Conservation (phyloP, 768 basidiomycete genomes). For the Suillus tomentosus region DNA sequence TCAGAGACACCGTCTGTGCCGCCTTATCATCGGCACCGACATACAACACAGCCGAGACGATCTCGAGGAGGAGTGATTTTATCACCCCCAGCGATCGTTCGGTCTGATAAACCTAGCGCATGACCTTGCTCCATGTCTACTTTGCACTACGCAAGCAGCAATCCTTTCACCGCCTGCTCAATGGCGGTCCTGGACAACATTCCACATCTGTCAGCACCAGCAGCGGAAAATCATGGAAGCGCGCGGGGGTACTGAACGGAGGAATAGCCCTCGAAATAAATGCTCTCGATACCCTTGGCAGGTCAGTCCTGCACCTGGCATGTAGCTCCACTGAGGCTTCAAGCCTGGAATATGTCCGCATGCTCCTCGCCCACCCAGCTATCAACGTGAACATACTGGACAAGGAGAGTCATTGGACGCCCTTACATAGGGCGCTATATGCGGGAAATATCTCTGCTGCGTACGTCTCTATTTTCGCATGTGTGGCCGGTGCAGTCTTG, state of each 20-base stretch:
- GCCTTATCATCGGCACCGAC: background rate
- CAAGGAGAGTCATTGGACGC: slow-evolving; percentile 86
- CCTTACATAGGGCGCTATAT: slow-evolving; percentile 87
- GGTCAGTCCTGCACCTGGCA: slow-evolving; percentile 82
- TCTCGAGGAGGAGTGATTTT: slow-evolving; percentile 22
- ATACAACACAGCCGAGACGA: background rate
- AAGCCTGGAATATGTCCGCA: slow-evolving; percentile 75
- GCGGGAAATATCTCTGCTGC: slow-evolving; percentile 71
- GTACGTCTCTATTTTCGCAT: slow-evolving; percentile 41
- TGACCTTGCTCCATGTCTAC: slow-evolving; percentile 82
- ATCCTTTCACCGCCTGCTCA: slow-evolving; percentile 74
- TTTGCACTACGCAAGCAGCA: slow-evolving; percentile 71
- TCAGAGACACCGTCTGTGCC: background rate
- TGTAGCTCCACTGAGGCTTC: slow-evolving; percentile 60
- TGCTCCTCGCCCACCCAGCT: slow-evolving; percentile 72
- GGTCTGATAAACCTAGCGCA: slow-evolving; percentile 32
- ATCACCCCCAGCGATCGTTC: slow-evolving; percentile 24
- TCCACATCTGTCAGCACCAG: slow-evolving; percentile 42
- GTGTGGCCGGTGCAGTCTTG: slow-evolving; percentile 8
- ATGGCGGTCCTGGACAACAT: slow-evolving; percentile 24
- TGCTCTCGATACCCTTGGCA: slow-evolving; percentile 67
- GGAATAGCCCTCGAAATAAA: slow-evolving; percentile 58
- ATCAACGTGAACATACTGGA: slow-evolving; percentile 83
- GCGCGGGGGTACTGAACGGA: slow-evolving; percentile 40
- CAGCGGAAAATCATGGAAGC: slow-evolving; percentile 60